phyloP scores from a whole-genome alignment of 2,329 filamentous ascomycete species.

The Septoria linicola region DNA sequence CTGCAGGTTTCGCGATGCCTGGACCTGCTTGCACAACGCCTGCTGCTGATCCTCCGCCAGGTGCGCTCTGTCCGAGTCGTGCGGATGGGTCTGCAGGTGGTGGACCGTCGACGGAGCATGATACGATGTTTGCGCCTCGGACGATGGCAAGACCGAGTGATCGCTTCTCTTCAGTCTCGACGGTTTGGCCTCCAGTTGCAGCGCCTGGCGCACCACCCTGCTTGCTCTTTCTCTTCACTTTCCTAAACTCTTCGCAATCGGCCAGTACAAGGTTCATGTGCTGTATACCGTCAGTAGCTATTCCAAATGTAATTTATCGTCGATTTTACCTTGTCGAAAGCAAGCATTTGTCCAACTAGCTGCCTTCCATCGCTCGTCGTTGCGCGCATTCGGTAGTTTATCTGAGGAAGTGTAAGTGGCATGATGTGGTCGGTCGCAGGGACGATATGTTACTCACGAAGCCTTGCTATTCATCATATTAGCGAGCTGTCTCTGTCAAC shows the following conservation, averaged over 20 bases:
- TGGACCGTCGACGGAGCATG: slow-evolving; percentile 90
- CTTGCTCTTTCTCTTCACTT: slow-evolving; percentile 78
- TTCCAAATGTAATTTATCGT: not conserved
- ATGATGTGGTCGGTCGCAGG: not conserved
- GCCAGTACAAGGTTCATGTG: slow-evolving; percentile 99
- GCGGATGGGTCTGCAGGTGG: slow-evolving; percentile 91
- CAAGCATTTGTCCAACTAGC: slow-evolving; percentile 97
- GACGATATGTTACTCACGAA: slow-evolving; percentile 53
- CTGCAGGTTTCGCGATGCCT: slow-evolving; percentile 86
- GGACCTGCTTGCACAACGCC: slow-evolving; percentile 77
- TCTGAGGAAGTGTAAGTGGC: slow-evolving; percentile 55
- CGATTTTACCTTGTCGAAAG: slow-evolving; percentile 82
- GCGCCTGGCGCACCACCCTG: slow-evolving; percentile 68
- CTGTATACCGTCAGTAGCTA: slow-evolving; percentile 48
- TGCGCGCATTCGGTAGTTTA: slow-evolving; percentile 99
- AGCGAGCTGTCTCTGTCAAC: slow-evolving; percentile 48
- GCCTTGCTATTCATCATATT: slow-evolving; percentile 56
- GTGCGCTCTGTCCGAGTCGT: slow-evolving; percentile 74
- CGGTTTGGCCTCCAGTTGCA: slow-evolving; percentile 51
- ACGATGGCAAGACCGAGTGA: slow-evolving; percentile 94
- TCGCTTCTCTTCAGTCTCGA: slow-evolving; percentile 94
- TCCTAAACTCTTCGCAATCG: slow-evolving; percentile 96
- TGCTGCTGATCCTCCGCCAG: slow-evolving; percentile 60
- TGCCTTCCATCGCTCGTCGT: slow-evolving; percentile 93
- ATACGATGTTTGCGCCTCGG: slow-evolving; percentile 91